phyloP scores from a whole-genome alignment of 768 basidiomycete genomes.

The Chlorophyllum brunneum region DNA sequence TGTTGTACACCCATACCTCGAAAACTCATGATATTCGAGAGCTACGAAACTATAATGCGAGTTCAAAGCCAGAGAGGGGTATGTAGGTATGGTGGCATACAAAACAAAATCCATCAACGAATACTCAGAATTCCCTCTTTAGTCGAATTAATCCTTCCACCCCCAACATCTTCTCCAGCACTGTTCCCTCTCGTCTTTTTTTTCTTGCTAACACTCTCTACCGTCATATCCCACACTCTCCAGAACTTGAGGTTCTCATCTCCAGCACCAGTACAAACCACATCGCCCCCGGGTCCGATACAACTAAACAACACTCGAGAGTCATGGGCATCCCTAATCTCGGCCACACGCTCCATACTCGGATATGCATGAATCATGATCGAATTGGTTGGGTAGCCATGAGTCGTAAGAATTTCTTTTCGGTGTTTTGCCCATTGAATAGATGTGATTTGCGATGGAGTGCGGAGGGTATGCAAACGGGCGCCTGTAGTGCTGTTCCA shows the following conservation, averaged over 20 bases:
- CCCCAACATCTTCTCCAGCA: slow-evolving; percentile 28
- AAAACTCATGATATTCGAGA: too few species aligned
- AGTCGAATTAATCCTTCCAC: slow-evolving; percentile 42
- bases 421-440: slow-evolving; percentile 83
- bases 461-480: slow-evolving; percentile 80
- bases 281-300: slow-evolving; percentile 84
- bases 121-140: slow-evolving; percentile 46
- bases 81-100: too few species aligned
- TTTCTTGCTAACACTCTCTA: slow-evolving; percentile 32
- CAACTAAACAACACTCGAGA: slow-evolving; percentile 84
- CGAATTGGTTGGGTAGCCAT: slow-evolving; percentile 89
- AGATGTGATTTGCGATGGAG: slow-evolving; percentile 89
- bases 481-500: slow-evolving; percentile 94
- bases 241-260: slow-evolving; percentile 99
- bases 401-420: slow-evolving; percentile 89
- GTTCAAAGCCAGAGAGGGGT: too few species aligned
- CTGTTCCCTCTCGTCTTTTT: slow-evolving; percentile 43
- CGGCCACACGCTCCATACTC: slow-evolving; percentile 72
- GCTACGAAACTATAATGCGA: too few species aligned
- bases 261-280: slow-evolving; percentile 87
- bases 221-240: slow-evolving; percentile 73
- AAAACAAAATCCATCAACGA: slow-evolving; percentile 22
- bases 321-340: slow-evolving; percentile 91
- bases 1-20: too few species aligned
- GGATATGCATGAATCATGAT: slow-evolving; percentile 87